These are phyloP conservation scores for Apium graveolens DNA, from an alignment of 129 eudicot species.

Conservation along the genomic window DNA sequence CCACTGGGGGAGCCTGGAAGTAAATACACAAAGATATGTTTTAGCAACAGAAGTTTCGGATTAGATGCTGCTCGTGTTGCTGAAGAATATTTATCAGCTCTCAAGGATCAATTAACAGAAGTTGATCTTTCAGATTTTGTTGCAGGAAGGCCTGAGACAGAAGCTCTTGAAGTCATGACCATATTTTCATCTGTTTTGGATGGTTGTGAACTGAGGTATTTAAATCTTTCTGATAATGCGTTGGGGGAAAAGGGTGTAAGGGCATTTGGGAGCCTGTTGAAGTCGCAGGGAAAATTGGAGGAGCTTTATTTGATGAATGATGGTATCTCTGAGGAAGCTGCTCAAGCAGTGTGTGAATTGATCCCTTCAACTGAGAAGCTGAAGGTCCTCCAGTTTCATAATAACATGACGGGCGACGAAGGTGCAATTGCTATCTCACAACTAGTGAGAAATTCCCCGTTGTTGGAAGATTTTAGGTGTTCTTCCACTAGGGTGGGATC, in stretches of 20 bases:
- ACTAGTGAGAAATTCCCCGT: constrained; percentile 40
- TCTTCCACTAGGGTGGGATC: constrained; percentile 61
- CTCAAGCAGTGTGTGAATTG: constrained; percentile 45
- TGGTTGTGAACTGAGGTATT: constrained; percentile 38
- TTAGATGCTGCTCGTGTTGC: constrained; percentile 52
- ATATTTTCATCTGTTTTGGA: constrained; percentile 48
- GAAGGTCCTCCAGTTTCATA: constrained; percentile 51
- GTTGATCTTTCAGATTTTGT: constrained; percentile 60
- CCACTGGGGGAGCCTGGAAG: constrained; percentile 42
- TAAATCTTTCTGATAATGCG: constrained; percentile 58
- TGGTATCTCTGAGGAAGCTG: constrained; percentile 70
- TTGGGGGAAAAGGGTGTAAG: constrained; percentile 64
- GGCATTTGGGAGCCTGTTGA: constrained; percentile 51
- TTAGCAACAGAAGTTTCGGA: constrained; percentile 63
- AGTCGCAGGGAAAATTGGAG: constrained; percentile 49
- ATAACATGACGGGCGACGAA: constrained; percentile 37
- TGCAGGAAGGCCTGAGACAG: constrained; percentile 60
- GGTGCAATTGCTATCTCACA: constrained; percentile 48
- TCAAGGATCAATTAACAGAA: constrained; percentile 45
- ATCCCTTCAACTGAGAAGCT: constrained; percentile 54
- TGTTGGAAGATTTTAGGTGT: constrained; percentile 55
- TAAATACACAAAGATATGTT: constrained; percentile 46
- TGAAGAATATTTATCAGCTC: constrained; percentile 34
- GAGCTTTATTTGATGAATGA: constrained; percentile 61
- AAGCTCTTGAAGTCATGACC: constrained; percentile 60